Evolutionary conservation across 129 eudicot genomes (phyloP).

Genomic region (Scalesia atractyloides): DNA sequence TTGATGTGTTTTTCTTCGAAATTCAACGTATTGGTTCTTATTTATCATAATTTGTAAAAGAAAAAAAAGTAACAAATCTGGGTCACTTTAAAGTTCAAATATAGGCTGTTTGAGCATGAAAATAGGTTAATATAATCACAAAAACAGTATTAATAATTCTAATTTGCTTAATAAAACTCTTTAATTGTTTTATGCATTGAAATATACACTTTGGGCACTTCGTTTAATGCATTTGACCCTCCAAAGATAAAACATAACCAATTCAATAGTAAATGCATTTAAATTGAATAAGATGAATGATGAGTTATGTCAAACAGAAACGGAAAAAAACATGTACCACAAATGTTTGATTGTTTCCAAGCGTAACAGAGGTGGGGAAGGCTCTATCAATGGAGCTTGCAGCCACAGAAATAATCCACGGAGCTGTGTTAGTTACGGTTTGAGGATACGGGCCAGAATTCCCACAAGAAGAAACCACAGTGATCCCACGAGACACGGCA

Average conservation of each 20-base stretch:
- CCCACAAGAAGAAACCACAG: constrained; percentile 52
- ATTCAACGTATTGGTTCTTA: neutral
- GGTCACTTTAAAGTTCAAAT: neutral
- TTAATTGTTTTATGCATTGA: too few species aligned
- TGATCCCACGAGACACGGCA: constrained; percentile 49
- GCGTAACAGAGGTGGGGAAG: constrained; percentile 39
- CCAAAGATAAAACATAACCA: neutral
- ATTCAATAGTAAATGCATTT: neutral
- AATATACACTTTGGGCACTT: too few species aligned
- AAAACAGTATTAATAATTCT: too few species aligned
- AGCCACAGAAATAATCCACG: constrained; percentile 56
- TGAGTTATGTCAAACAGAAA: neutral
- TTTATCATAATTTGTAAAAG: neutral
- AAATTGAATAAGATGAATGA: neutral
- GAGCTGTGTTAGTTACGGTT: constrained; percentile 49
- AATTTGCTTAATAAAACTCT: too few species aligned
- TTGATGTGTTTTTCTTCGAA: neutral
- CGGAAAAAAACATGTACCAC: constrained; percentile 26
- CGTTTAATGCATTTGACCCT: neutral
- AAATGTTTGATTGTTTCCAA: constrained; percentile 47
- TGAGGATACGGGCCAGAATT: constrained; percentile 50
- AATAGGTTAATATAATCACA: neutral
- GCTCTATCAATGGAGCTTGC: constrained; percentile 51
- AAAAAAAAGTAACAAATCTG: neutral
- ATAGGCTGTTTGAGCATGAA: neutral